Conservation (phyloP, 305 asterid species). For the Andrographis paniculata region DNA sequence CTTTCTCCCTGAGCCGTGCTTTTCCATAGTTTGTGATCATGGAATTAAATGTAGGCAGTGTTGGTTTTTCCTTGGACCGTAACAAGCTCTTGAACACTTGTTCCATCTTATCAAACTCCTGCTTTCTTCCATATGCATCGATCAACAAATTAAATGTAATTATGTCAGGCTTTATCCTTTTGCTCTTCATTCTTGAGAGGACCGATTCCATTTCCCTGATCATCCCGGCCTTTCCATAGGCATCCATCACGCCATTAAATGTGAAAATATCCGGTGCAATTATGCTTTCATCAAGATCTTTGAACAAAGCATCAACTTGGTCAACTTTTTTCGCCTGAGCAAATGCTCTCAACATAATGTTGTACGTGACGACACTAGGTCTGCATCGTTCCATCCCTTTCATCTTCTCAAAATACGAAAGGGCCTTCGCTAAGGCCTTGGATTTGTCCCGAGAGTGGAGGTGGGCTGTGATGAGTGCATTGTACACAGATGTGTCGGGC, state of each 20-base stretch:
- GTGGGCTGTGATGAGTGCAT: conserved; percentile 82
- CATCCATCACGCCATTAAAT: conserved; percentile 94
- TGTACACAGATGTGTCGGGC: conserved; percentile 85
- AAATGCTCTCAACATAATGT: conserved; percentile 82
- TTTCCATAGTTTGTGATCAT: conserved; percentile 93
- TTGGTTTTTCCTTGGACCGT: conserved; percentile 72
- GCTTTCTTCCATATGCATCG: conserved; percentile 85
- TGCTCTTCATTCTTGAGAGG: conserved; percentile 70
- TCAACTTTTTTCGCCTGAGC: conserved; percentile 67
- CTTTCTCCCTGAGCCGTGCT: conserved; percentile 80
- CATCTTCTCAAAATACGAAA: conserved; percentile 78
- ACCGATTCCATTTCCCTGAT: conserved; percentile 76
- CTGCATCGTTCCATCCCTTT: conserved; percentile 76
- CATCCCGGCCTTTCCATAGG: conserved; percentile 86
- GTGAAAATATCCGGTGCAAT: conserved; percentile 75
- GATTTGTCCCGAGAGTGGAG: conserved; percentile 76
- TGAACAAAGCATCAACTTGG: conserved; percentile 59
- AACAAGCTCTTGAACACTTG: conserved; percentile 76
- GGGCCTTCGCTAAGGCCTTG: conserved; percentile 73
- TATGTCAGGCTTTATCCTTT: conserved; percentile 62
- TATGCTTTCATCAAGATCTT: conserved; percentile 61
- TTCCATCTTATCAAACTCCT: conserved; percentile 91
- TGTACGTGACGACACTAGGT: conserved; percentile 80
- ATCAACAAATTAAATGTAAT: conserved; percentile 78
- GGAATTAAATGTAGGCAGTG: conserved; percentile 78